Conservation (phyloP, 202 grass and related monocot species). For the Bolboschoenoplectus hybrid region DNA sequence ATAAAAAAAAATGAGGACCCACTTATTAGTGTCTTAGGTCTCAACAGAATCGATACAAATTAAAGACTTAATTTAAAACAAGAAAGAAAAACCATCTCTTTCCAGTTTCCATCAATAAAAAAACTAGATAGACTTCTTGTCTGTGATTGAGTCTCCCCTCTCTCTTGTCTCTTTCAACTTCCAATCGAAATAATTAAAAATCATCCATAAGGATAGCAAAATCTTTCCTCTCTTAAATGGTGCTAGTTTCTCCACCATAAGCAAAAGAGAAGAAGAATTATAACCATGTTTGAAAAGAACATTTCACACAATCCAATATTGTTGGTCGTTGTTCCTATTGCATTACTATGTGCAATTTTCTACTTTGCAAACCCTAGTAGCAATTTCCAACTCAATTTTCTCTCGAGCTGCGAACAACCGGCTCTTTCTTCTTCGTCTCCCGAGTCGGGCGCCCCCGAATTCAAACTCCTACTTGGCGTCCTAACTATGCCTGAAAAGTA, state of each 20-base stretch:
- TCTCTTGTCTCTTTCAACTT: background rate
- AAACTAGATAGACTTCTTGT: background rate
- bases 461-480: constrained; percentile 30
- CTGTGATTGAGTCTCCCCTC: background rate
- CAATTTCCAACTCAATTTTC: constrained; percentile 14
- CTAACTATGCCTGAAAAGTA: constrained; percentile 34
- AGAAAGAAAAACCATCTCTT: background rate
- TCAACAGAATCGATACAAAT: background rate
- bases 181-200: background rate
- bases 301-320: constrained; percentile 21
- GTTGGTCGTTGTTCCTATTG: constrained; percentile 29
- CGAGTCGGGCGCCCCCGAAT: background rate
- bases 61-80: background rate
- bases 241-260: background rate
- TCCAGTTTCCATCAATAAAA: background rate
- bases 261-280: background rate
- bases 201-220: background rate
- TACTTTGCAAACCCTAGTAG: background rate
- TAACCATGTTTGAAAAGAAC: constrained; percentile 29
- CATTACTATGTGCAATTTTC: constrained; percentile 29
- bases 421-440: background rate
- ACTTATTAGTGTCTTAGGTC: background rate
- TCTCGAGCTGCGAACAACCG: background rate
- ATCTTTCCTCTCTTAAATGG: constrained; percentile 4
- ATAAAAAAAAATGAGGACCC: no score